phyloP scores from a whole-genome alignment of 495 filamentous ascomycete species.

The Pseudevernia furfuracea region DNA sequence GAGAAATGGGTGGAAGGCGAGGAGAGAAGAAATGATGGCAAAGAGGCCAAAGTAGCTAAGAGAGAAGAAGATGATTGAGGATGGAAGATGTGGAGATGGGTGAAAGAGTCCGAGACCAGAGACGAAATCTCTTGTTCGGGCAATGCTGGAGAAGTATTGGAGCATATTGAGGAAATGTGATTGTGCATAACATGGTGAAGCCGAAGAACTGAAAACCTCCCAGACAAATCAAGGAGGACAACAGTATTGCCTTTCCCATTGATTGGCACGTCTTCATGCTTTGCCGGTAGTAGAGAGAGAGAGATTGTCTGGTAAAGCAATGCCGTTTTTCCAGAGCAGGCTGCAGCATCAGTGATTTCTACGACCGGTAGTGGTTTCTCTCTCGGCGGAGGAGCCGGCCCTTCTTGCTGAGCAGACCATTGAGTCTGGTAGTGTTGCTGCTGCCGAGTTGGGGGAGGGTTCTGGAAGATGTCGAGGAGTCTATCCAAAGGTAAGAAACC shows the following conservation, averaged over 20 bases:
- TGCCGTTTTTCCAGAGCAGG: slow-evolving; percentile 56
- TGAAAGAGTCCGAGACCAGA: slow-evolving; percentile 27
- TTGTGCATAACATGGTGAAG: slow-evolving; percentile 35
- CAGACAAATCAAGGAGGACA: slow-evolving; percentile 62
- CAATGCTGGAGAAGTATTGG: neutral
- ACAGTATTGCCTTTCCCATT: slow-evolving; percentile 52
- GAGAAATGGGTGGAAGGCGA: slow-evolving; percentile 40
- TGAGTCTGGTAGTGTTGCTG: slow-evolving; percentile 15
- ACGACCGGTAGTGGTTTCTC: slow-evolving; percentile 39
- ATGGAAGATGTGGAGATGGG: slow-evolving; percentile 46
- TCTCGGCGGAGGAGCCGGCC: neutral
- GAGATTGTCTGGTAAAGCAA: slow-evolving; percentile 61
- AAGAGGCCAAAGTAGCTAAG: slow-evolving; percentile 41
- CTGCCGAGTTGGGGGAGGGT: slow-evolving; percentile 24
- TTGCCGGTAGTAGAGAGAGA: slow-evolving; percentile 48
- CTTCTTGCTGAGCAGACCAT: slow-evolving; percentile 13
- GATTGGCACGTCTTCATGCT: slow-evolving; percentile 29
- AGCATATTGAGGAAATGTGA: slow-evolving; percentile 24
- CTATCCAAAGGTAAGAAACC: slow-evolving; percentile 44
- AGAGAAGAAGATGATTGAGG: slow-evolving; percentile 47
- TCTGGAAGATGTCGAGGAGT: slow-evolving; percentile 39
- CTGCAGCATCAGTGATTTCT: slow-evolving; percentile 48
- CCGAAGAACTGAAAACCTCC: slow-evolving; percentile 54
- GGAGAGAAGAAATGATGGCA: slow-evolving; percentile 48
- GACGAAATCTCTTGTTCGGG: slow-evolving; percentile 26